Conservation (phyloP, 2,329 filamentous ascomycete genomes). For the Dactylellina leptospora region DNA sequence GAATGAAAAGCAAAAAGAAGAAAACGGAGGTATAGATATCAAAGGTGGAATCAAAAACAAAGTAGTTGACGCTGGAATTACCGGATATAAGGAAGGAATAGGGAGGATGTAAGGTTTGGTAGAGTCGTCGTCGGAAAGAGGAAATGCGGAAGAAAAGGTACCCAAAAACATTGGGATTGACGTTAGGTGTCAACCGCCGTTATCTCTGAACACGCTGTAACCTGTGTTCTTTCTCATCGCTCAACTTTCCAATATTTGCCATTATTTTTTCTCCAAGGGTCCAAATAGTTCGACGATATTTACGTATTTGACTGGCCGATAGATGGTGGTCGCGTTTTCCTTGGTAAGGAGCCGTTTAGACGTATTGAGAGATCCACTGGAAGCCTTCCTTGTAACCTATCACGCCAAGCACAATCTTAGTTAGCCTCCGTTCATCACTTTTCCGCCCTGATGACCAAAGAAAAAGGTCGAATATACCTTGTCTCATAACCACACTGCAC, state of each 20-base stretch:
- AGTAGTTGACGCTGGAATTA: conserved; percentile 47
- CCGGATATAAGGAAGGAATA: conserved; percentile 44
- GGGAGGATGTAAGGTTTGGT: conserved; percentile 8
- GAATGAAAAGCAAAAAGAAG: conserved; percentile 3
- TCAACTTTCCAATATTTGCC: conserved; percentile 10
- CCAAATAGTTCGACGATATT: neutral
- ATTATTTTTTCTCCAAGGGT: conserved; percentile 10
- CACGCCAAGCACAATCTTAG: conserved; percentile 52
- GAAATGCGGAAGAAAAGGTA: conserved; percentile 7
- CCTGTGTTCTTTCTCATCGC: neutral
- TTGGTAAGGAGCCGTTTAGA: conserved; percentile 69
- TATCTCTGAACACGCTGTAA: conserved; percentile 17
- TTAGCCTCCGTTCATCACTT: neutral
- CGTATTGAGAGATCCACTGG: conserved; percentile 91
- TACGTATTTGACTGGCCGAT: too few species aligned
- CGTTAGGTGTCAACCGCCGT: conserved; percentile 8
- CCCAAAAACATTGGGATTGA: conserved; percentile 20
- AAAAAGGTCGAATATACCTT: conserved; percentile 68
- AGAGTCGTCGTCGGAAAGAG: conserved; percentile 11
- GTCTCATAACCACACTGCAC: conserved; percentile 98
- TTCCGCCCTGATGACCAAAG: neutral
- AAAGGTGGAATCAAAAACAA: conserved; percentile 9
- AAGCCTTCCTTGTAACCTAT: conserved; percentile 86
- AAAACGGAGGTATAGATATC: conserved; percentile 41
- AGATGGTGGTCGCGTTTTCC: too few species aligned